These are phyloP conservation scores for Leccinum obscurum DNA, from an alignment of 768 basidiomycete genomes.

Conservation along the genomic window DNA sequence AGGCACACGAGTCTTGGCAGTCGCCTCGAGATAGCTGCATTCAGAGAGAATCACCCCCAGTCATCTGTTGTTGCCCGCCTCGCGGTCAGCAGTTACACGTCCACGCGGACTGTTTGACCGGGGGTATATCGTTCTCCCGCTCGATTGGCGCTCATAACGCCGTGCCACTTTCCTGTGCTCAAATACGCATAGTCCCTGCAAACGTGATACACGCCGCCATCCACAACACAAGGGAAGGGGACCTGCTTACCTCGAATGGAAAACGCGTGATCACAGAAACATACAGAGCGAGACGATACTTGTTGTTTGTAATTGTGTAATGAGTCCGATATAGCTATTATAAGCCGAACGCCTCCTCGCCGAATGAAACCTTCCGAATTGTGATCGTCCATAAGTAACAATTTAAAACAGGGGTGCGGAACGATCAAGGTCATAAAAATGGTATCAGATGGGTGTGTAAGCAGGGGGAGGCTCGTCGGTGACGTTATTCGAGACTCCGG, in stretches of 20 bases:
- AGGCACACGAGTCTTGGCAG: no score
- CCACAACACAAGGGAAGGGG: not conserved
- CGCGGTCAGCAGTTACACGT: no score
- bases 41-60: no score
- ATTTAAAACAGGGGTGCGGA: not conserved
- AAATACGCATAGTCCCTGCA: not conserved
- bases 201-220: not conserved
- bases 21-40: no score
- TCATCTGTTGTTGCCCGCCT: no score
- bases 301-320: slow-evolving; percentile 5
- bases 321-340: slow-evolving; percentile 3
- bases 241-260: not conserved
- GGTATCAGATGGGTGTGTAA: slow-evolving; percentile 24
- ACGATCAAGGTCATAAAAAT: not conserved
- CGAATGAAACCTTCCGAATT: not conserved
- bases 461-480: slow-evolving; percentile 27
- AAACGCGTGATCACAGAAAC: not conserved
- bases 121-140: not conserved
- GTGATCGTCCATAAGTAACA: not conserved
- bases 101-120: not conserved
- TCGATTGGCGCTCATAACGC: not conserved
- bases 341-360: not conserved
- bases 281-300: not conserved
- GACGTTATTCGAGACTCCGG: slow-evolving; percentile 10
- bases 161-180: not conserved